These are phyloP conservation scores for Mollisia scopiformis DNA, from an alignment of 2,329 filamentous ascomycete genomes.

Conservation along the genomic window DNA sequence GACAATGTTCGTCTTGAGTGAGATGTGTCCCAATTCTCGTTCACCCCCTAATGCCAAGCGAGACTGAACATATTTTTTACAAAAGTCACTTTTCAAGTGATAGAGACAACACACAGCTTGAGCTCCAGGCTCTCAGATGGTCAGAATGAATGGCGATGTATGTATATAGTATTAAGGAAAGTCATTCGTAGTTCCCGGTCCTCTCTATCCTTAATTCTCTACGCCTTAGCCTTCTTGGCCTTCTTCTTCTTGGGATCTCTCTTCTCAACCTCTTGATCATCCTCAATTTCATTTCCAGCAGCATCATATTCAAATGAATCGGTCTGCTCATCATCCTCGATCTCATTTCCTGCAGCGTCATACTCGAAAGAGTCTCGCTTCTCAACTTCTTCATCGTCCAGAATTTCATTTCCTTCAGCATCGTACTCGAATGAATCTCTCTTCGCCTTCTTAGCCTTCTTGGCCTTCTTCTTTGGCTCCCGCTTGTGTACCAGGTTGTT, in stretches of 20 bases:
- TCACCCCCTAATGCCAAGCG: no score
- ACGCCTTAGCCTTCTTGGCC: background rate
- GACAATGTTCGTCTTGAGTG: no score
- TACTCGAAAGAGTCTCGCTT: background rate
- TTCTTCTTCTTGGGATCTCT: constrained; percentile 11
- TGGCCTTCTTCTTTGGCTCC: background rate
- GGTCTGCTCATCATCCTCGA: background rate
- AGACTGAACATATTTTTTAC: no score
- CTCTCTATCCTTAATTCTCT: background rate
- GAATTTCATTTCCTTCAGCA: constrained; percentile 21
- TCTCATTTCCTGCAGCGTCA: constrained; percentile 5
- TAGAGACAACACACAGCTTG: no score
- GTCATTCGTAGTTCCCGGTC: background rate
- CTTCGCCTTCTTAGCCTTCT: constrained; percentile 1
- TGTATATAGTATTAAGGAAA: background rate
- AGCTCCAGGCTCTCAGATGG: background rate
- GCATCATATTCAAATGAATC: constrained; percentile 18
- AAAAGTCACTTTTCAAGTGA: no score
- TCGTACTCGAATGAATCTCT: constrained; percentile 4
- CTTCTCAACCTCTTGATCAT: constrained; percentile 14
- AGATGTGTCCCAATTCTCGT: no score
- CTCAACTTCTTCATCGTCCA: background rate
- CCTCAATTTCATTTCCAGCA: constrained; percentile 20
- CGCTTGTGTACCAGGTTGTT: background rate
- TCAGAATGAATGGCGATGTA: background rate